These are phyloP conservation scores for Coniochaeta sp. DNA, from an alignment of 2,329 filamentous ascomycete species.

Conservation along the genomic window DNA sequence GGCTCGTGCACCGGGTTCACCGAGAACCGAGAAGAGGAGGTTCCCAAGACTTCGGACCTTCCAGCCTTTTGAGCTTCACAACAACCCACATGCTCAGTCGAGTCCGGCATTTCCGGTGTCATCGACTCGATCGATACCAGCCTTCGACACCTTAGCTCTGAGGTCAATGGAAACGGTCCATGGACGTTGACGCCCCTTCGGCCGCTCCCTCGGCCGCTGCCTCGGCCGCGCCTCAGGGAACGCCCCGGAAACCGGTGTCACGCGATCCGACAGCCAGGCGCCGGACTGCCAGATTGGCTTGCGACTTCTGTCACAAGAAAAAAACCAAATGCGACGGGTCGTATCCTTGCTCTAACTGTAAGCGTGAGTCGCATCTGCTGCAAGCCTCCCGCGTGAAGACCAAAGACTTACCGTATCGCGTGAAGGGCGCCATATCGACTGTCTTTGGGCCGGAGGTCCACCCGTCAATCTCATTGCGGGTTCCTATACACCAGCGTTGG, in stretches of 20 bases:
- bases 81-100: background rate
- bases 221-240: background rate
- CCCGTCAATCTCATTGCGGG: background rate
- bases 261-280: background rate
- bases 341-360: slow-evolving; percentile 1
- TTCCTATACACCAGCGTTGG: background rate
- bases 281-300: background rate
- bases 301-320: slow-evolving; percentile 1
- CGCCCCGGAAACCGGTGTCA: background rate
- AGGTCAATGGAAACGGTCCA: background rate
- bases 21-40: background rate
- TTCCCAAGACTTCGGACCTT: background rate
- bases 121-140: background rate
- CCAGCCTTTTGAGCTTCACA: background rate
- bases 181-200: background rate
- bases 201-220: background rate
- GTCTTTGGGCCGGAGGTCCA: background rate
- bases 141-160: background rate
- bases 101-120: background rate
- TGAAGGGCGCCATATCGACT: background rate
- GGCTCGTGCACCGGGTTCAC: background rate
- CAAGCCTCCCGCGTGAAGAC: background rate
- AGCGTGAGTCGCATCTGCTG: background rate
- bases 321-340: slow-evolving; percentile 2
- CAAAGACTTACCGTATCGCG: background rate